Evolutionary conservation across 73 alveolate genomes (phyloP).

Genomic region (Loxodes magnus): DNA sequence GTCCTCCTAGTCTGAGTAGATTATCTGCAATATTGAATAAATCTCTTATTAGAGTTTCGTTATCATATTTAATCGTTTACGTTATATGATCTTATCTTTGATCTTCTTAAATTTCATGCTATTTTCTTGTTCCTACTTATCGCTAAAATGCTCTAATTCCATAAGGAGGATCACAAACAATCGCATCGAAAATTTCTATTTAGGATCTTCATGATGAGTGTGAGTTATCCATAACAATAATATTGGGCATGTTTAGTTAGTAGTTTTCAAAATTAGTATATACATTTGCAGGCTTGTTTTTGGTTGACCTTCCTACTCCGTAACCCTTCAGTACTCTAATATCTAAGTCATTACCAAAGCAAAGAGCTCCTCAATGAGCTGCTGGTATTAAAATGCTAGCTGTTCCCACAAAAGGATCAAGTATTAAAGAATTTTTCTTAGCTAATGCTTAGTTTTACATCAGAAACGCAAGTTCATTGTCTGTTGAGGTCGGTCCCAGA

Average conservation of each 20-base stretch:
- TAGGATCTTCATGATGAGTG: slow-evolving; percentile 22
- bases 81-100: slow-evolving; percentile 18
- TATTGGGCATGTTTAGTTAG: slow-evolving; percentile 64
- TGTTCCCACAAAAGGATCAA: slow-evolving; percentile 98
- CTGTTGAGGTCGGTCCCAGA: slow-evolving; percentile 96
- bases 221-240: slow-evolving; percentile 54
- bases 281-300: slow-evolving; percentile 56
- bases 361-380: slow-evolving; percentile 63
- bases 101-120: slow-evolving; percentile 15
- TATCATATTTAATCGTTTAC: slow-evolving; percentile 17
- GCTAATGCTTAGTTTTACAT: slow-evolving; percentile 93
- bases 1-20: slow-evolving; percentile 74
- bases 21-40: slow-evolving; percentile 67
- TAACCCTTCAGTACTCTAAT: slow-evolving; percentile 91
- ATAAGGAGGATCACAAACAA: slow-evolving; percentile 98
- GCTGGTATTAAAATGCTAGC: slow-evolving; percentile 92
- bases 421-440: slow-evolving; percentile 65
- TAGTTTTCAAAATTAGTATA: slow-evolving; percentile 72
- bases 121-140: slow-evolving; percentile 55
- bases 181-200: slow-evolving; percentile 77
- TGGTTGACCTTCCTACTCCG: slow-evolving; percentile 73
- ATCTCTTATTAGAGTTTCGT: slow-evolving; percentile 53
- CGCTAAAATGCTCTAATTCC: slow-evolving; percentile 92
- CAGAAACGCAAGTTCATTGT: slow-evolving; percentile 78
- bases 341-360: slow-evolving; percentile 95